These are phyloP conservation scores for Calonectria pteridis DNA, from an alignment of 2,329 filamentous ascomycete genomes.

Conservation along the genomic window DNA sequence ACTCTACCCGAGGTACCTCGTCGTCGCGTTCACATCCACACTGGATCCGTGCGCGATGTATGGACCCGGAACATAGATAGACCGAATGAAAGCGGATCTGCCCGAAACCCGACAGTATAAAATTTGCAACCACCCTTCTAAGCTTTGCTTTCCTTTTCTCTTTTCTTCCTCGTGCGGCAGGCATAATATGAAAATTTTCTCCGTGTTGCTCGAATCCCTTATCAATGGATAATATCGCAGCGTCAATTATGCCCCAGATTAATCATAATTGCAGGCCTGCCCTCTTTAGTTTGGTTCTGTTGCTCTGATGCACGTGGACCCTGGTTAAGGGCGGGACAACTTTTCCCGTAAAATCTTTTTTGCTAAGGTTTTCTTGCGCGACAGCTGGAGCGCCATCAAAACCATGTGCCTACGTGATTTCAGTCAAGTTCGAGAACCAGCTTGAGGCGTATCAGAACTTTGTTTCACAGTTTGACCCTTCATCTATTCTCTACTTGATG, in stretches of 20 bases:
- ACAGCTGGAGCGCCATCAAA: background rate
- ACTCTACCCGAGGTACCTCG: background rate
- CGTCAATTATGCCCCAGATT: conserved; percentile 86
- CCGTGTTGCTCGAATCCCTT: conserved; percentile 83
- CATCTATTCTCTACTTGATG: conserved; percentile 38
- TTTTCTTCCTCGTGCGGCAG: conserved; percentile 83
- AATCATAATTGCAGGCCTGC: conserved; percentile 82
- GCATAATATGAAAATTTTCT: conserved; percentile 76
- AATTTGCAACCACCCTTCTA: conserved; percentile 40
- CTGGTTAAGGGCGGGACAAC: conserved; percentile 59
- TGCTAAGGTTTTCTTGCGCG: background rate
- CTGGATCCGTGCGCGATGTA: background rate
- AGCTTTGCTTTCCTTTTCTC: conserved; percentile 56
- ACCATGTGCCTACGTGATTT: background rate
- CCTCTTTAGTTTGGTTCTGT: conserved; percentile 60
- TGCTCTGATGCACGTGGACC: conserved; percentile 46
- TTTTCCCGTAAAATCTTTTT: conserved; percentile 14
- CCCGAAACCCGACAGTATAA: conserved; percentile 40
- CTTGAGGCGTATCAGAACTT: background rate
- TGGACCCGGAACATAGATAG: conserved; percentile 23
- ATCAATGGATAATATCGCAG: conserved; percentile 67
- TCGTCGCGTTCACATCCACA: conserved; percentile 11
- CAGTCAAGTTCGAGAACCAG: background rate
- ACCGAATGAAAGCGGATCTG: conserved; percentile 2
- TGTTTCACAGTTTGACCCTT: conserved; percentile 8